Evolutionary conservation across 2,329 filamentous ascomycete genomes (phyloP), one percentile per base, ranked within the genome.

Genomic region (Fusarium stilboides): DNA sequence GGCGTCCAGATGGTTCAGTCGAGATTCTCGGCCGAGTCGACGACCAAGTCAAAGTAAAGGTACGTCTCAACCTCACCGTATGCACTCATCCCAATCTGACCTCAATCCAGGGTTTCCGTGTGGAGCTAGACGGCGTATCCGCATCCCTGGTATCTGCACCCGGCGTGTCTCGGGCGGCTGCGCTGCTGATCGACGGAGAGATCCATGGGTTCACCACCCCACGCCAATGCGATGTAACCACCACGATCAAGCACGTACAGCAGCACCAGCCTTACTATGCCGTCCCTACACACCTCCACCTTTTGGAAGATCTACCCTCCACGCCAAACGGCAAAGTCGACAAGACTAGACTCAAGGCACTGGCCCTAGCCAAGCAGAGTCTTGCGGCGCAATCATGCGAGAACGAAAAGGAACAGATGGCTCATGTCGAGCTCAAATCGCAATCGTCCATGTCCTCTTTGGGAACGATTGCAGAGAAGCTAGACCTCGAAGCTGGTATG

Each of bases 41-140:
- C 68, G 87, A 89, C 62, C 88, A 89, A 72, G 85, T 89, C 62
- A 89, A 89, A 76, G 83, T 89, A 72, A 87, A 88, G 77, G 82
- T 83, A 74, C 50, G 69, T 62, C 20, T 26, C 22, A 26, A 46
- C 8, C 33, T 50, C 28, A 37, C 15, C n/a, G 31, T 22, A 24
- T 40, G n/a, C 44, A 22, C 37, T 45, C 10, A 5, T 20, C 47
- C 42, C 19, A 20, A 36, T 31, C 59, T 57, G 45, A 71, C 34
- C n/a, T 51, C 6, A n/a, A 14, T 58, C 17, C 53, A 80, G 82
- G 87, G 87, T 9, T 89, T 89, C 73, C 85, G 88, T 24, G 85
- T 90, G 45, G 87, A 89, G 74, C 83, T 89, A 12, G 87, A 89
- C 57, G 86, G 87, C 36, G 83, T 89, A 28, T 82, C 86, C 3